Evolutionary conservation across 495 filamentous ascomycete genomes (phyloP).

Genomic region (Amniculicola lignicola): DNA sequence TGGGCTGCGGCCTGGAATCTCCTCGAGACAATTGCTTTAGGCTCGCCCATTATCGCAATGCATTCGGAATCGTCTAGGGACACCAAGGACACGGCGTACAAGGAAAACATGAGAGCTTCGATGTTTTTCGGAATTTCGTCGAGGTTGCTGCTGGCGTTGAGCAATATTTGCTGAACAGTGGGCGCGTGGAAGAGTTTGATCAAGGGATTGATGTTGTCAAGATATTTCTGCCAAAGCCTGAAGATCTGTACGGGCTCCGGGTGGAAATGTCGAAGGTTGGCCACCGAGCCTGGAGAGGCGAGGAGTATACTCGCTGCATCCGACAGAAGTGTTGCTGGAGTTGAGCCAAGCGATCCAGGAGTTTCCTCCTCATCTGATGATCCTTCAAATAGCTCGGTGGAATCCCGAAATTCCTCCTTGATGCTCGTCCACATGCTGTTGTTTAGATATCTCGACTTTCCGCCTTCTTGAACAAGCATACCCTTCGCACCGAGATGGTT

Average conservation of each 20-base stretch:
- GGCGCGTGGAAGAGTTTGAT: slow-evolving; percentile 70
- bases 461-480: slow-evolving; percentile 11
- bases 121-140: slow-evolving; percentile 47
- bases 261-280: slow-evolving; percentile 21
- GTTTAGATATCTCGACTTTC: slow-evolving; percentile 29
- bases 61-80: slow-evolving; percentile 52
- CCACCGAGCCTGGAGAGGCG: background rate
- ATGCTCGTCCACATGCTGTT: slow-evolving; percentile 28
- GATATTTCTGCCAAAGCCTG: slow-evolving; percentile 59
- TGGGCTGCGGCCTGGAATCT: slow-evolving; percentile 48
- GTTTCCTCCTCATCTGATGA: background rate
- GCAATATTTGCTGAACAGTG: slow-evolving; percentile 53
- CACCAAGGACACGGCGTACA: slow-evolving; percentile 53
- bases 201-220: slow-evolving; percentile 55
- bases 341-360: background rate
- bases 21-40: slow-evolving; percentile 43
- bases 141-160: slow-evolving; percentile 44
- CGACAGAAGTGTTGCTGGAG: background rate
- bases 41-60: slow-evolving; percentile 46
- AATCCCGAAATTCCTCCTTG: slow-evolving; percentile 26
- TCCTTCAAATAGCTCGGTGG: slow-evolving; percentile 12
- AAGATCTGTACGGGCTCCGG: slow-evolving; percentile 34
- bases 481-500: slow-evolving; percentile 6
- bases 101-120: slow-evolving; percentile 46
- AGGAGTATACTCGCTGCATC: slow-evolving; percentile 16